These are phyloP conservation scores for Plasmodium coatneyi DNA, from an alignment of 169 alveolate species.

Conservation along the genomic window DNA sequence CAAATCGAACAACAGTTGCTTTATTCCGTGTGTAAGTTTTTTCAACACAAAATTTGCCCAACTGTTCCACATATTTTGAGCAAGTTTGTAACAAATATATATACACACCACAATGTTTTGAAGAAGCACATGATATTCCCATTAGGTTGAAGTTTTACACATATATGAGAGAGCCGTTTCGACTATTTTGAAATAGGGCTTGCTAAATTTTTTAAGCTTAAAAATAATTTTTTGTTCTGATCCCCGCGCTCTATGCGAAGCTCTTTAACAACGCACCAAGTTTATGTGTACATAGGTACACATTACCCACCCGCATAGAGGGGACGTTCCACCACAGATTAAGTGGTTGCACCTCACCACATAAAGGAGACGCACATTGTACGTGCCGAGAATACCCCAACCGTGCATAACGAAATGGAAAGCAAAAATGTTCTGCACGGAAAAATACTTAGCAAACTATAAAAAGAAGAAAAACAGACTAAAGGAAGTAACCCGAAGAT, in stretches of 20 bases:
- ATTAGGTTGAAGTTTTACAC: background rate
- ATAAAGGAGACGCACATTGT: background rate
- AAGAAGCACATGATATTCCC: background rate
- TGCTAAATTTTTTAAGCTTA: slow-evolving; percentile 16
- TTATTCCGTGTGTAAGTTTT: background rate
- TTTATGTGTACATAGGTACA: background rate
- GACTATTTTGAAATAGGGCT: slow-evolving; percentile 7
- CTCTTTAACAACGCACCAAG: background rate
- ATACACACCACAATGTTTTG: slow-evolving; percentile 19
- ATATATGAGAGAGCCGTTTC: background rate
- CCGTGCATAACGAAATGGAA: slow-evolving; percentile 13
- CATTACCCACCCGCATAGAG: background rate
- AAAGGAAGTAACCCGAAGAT: slow-evolving; percentile 41
- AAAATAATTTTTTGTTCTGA: background rate
- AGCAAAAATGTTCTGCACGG: slow-evolving; percentile 29
- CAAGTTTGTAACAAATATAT: background rate
- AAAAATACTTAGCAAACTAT: slow-evolving; percentile 15
- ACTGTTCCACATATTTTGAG: background rate
- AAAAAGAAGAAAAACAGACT: slow-evolving; percentile 41
- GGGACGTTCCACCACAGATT: background rate
- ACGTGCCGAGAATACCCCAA: background rate
- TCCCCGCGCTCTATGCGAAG: background rate
- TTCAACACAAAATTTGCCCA: background rate
- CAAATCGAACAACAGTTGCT: background rate
- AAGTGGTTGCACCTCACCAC: background rate